Evolutionary conservation across 208 protist species (phyloP).

Genomic region (Crithidia sp.): DNA sequence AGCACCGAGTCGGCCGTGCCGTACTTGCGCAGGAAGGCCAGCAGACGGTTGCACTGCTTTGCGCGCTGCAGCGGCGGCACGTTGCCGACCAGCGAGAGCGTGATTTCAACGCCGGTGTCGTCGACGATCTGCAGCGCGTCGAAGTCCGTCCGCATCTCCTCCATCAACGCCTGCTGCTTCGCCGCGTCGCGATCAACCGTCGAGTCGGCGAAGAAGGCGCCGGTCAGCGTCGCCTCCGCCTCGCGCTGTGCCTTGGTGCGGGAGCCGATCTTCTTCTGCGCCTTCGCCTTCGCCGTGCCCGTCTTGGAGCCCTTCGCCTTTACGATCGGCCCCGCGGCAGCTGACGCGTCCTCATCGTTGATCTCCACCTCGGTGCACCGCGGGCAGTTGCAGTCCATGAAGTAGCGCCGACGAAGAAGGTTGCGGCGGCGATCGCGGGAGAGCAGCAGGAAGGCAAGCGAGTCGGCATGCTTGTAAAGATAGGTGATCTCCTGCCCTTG

Average conservation of each 20-base stretch:
- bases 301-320: slow-evolving; percentile 3
- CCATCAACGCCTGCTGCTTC: slow-evolving; percentile 37
- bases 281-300: background rate
- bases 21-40: slow-evolving; percentile 59
- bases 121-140: slow-evolving; percentile 48
- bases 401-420: slow-evolving; percentile 39
- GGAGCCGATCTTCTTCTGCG: slow-evolving; percentile 15
- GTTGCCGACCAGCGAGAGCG: slow-evolving; percentile 40
- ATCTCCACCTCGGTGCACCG: slow-evolving; percentile 35
- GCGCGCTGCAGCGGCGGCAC: slow-evolving; percentile 44
- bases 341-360: slow-evolving; percentile 4
- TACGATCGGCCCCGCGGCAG: background rate
- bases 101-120: slow-evolving; percentile 47
- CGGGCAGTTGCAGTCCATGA: slow-evolving; percentile 51
- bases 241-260: slow-evolving; percentile 22
- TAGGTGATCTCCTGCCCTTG: slow-evolving; percentile 51
- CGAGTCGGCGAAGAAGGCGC: slow-evolving; percentile 54
- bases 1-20: slow-evolving; percentile 34
- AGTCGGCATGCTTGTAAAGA: slow-evolving; percentile 54
- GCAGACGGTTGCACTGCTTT: slow-evolving; percentile 48
- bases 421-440: slow-evolving; percentile 50
- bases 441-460: slow-evolving; percentile 52
- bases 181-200: slow-evolving; percentile 34
- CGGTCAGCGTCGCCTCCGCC: slow-evolving; percentile 50
- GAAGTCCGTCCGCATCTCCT: slow-evolving; percentile 49